Evolutionary conservation across 495 filamentous ascomycete species (phyloP).

Genomic region (Penicillium pancosmium): DNA sequence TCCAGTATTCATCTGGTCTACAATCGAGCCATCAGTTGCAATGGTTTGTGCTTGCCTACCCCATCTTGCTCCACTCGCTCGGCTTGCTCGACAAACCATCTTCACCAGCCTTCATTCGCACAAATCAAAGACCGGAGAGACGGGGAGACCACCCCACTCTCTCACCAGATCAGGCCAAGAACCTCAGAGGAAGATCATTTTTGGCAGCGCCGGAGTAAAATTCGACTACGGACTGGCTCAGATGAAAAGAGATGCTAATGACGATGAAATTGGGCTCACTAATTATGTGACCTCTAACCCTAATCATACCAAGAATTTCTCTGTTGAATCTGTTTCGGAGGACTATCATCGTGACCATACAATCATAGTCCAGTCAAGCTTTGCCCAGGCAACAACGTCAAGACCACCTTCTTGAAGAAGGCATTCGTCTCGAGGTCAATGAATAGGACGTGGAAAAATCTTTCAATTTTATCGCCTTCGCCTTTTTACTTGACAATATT

Average conservation of each 20-base stretch:
- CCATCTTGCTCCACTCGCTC: slow-evolving; percentile 39
- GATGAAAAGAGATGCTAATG: slow-evolving; percentile 12
- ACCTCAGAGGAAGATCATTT: background rate
- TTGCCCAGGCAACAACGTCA: slow-evolving; percentile 2
- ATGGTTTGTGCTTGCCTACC: slow-evolving; percentile 48
- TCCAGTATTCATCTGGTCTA: slow-evolving; percentile 46
- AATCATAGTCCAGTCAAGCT: slow-evolving; percentile 13
- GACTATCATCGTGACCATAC: background rate
- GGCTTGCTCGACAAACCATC: slow-evolving; percentile 19
- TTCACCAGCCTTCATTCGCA: background rate
- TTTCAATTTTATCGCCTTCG: too few species aligned
- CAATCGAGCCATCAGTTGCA: slow-evolving; percentile 43
- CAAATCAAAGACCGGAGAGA: background rate
- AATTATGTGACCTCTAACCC: slow-evolving; percentile 8
- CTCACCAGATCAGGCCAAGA: background rate
- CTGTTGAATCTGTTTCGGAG: slow-evolving; percentile 4
- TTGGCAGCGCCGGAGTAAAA: slow-evolving; percentile 12
- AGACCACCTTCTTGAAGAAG: background rate
- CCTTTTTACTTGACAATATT: too few species aligned
- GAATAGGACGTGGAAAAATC: too few species aligned
- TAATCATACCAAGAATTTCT: background rate
- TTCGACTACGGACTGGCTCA: slow-evolving; percentile 14
- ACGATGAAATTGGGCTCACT: slow-evolving; percentile 22
- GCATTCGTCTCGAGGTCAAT: too few species aligned
- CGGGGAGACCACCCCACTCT: background rate